These are phyloP conservation scores for Chalciporus piperatoides DNA, from an alignment of 1,284 basidiomycete species.

Conservation along the genomic window DNA sequence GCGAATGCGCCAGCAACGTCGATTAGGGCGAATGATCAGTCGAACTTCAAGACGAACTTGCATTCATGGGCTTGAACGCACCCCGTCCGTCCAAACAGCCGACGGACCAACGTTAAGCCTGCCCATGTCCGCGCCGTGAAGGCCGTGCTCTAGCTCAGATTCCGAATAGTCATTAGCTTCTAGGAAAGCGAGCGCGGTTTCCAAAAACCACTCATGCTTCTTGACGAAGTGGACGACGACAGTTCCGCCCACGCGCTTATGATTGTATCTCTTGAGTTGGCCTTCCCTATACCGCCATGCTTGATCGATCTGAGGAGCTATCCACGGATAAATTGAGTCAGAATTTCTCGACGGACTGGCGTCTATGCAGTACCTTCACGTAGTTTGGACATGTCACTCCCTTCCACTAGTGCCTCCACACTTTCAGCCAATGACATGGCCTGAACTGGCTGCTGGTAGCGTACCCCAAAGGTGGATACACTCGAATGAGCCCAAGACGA, in stretches of 20 bases:
- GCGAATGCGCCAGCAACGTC: not conserved
- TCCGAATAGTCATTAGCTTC: conserved; percentile 65
- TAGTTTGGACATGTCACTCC: conserved; percentile 73
- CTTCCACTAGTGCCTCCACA: conserved; percentile 92
- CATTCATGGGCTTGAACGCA: conserved; percentile 18
- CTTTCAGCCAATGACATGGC: conserved; percentile 70
- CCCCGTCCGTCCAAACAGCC: conserved; percentile 31
- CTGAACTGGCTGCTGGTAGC: conserved; percentile 71
- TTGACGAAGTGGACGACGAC: conserved; percentile 97
- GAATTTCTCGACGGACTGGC: not conserved
- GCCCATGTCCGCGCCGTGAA: conserved; percentile 7
- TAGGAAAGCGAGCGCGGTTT: conserved; percentile 85
- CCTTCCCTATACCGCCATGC: conserved; percentile 74
- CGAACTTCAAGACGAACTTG: conserved; percentile 9
- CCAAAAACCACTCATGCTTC: conserved; percentile 94
- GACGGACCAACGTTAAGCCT: conserved; percentile 22
- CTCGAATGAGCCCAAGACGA: conserved; percentile 75
- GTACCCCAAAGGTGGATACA: conserved; percentile 80
- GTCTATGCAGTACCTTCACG: conserved; percentile 48
- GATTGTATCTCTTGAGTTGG: conserved; percentile 60
- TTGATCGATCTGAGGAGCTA: conserved; percentile 50
- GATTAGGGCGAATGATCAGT: not conserved
- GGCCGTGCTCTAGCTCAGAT: conserved; percentile 22
- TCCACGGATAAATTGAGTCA: conserved; percentile 37
- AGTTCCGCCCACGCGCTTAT: conserved; percentile 82